phyloP scores from a whole-genome alignment of 306 rosid species.

The Cajanus cajan region DNA sequence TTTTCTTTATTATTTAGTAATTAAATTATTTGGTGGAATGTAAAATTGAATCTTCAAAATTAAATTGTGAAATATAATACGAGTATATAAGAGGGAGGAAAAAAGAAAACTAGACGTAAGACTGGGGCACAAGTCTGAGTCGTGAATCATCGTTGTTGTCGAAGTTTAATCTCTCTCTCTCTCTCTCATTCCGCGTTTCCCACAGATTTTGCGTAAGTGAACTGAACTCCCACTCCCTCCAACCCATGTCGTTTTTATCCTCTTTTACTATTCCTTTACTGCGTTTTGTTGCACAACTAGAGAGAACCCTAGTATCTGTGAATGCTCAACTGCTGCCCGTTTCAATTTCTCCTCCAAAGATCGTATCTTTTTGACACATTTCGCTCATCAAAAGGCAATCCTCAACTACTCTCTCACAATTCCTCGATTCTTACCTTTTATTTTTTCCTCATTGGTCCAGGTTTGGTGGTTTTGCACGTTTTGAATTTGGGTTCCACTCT shows the following conservation, averaged over 20 bases:
- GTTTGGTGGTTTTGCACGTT: not conserved
- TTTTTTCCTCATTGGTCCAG: not conserved
- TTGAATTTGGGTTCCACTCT: not conserved
- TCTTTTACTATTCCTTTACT: not conserved
- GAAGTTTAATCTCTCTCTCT: not conserved
- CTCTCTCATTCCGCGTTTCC: not conserved
- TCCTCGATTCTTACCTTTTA: not conserved
- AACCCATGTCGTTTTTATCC: slow-evolving; percentile 26
- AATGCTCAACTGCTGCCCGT: not conserved
- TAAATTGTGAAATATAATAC: not conserved
- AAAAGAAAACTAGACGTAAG: not conserved
- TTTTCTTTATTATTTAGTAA: not conserved
- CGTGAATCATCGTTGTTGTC: not conserved
- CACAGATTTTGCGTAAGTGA: slow-evolving; percentile 22
- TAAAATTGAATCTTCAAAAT: not conserved
- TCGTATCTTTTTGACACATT: not conserved
- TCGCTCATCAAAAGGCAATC: not conserved
- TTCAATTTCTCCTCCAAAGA: slow-evolving; percentile 2
- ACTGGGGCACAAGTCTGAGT: not conserved
- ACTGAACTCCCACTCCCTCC: not conserved
- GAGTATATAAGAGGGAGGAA: not conserved
- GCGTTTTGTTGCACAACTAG: slow-evolving; percentile 21
- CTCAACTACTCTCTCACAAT: not conserved
- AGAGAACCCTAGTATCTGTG: slow-evolving; percentile 40
- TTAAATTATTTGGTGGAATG: not conserved